Percentiles rank a stretch among this genome's conserved stretches.
Conservation (phyloP, 2,329 filamentous ascomycete species). For the Penicillium olsonii region DNA sequence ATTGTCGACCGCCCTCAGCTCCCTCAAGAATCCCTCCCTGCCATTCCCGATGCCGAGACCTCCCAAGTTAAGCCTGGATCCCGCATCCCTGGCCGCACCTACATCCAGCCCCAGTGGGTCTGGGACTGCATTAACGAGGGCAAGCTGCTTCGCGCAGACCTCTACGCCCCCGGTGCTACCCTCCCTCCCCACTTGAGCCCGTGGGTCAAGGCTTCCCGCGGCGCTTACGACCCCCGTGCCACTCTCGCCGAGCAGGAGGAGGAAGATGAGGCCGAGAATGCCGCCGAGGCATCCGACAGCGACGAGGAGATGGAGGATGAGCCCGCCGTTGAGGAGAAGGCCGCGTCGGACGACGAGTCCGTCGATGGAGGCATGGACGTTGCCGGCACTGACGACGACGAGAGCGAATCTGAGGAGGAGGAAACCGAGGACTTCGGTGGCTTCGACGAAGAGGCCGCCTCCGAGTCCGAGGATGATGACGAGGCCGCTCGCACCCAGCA, state of each 20-base stretch:
- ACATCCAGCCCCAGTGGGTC: constrained; percentile 96
- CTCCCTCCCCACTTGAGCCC: constrained; percentile 94
- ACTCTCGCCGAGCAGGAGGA: constrained; percentile 84
- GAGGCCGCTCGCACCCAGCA: constrained; percentile 67
- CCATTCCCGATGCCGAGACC: constrained; percentile 42
- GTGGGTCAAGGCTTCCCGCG: constrained; percentile 84
- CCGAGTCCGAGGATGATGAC: constrained; percentile 59
- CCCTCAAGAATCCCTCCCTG: constrained; percentile 54
- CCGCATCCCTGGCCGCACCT: constrained; percentile 85
- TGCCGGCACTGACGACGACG: constrained; percentile 45
- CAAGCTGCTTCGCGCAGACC: constrained; percentile 79
- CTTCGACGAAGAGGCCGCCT: constrained; percentile 53
- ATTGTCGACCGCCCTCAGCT: constrained; percentile 87
- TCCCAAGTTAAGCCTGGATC: constrained; percentile 59
- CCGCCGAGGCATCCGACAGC: constrained; percentile 59
- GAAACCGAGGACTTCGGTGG: constrained; percentile 51
- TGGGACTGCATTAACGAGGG: constrained; percentile 97
- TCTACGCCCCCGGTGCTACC: constrained; percentile 86
- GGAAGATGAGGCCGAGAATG: constrained; percentile 77
- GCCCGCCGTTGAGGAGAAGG: constrained; percentile 23
- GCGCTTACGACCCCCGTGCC: constrained; percentile 87
- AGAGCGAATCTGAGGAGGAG: constrained; percentile 47
- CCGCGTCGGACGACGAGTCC: constrained; percentile 46
- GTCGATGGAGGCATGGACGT: constrained; percentile 54
- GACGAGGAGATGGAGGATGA: constrained; percentile 43